phyloP scores from a whole-genome alignment of 441 rosid species.

The Gossypium gossypioides region DNA sequence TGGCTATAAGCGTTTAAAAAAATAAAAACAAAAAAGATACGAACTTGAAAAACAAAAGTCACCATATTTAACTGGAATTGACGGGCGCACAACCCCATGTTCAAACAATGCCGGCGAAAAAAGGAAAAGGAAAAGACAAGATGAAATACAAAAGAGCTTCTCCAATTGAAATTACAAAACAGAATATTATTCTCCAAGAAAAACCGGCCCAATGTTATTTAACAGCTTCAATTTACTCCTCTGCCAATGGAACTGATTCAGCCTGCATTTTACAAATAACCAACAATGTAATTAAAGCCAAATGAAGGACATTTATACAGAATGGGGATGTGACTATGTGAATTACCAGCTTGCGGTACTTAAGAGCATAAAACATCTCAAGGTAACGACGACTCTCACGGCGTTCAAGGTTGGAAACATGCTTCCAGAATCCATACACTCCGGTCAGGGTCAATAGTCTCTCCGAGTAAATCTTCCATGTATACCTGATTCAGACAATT shows the following conservation, averaged over 20 bases:
- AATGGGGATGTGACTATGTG: not conserved
- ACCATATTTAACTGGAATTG: conserved; percentile 25
- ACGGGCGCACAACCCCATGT: conserved; percentile 16
- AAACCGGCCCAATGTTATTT: not conserved
- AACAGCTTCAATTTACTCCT: conserved; percentile 22
- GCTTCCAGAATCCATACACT: conserved; percentile 96
- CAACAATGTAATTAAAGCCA: not conserved
- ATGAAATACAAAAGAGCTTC: conserved; percentile 4
- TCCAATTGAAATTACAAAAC: conserved; percentile 21
- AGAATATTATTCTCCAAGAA: conserved; percentile 23
- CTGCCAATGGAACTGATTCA: conserved; percentile 75
- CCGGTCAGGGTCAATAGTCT: conserved; percentile 79
- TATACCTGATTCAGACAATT: conserved; percentile 37
- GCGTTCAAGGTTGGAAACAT: conserved; percentile 83
- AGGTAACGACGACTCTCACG: conserved; percentile 84
- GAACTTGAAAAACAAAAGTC: not conserved
- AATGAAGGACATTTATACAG: too few relatives aligned
- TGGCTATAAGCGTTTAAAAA: not conserved
- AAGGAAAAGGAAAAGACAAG: not conserved
- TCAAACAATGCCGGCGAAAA: conserved; percentile 22
- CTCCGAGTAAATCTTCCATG: conserved; percentile 86
- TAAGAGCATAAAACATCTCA: conserved; percentile 90
- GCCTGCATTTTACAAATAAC: conserved; percentile 43
- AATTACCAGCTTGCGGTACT: conserved; percentile 71
- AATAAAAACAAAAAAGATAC: not conserved